Base-by-base conservation (phyloP, 331 rosid species). In the Erythrophleum ivorense region DNA sequence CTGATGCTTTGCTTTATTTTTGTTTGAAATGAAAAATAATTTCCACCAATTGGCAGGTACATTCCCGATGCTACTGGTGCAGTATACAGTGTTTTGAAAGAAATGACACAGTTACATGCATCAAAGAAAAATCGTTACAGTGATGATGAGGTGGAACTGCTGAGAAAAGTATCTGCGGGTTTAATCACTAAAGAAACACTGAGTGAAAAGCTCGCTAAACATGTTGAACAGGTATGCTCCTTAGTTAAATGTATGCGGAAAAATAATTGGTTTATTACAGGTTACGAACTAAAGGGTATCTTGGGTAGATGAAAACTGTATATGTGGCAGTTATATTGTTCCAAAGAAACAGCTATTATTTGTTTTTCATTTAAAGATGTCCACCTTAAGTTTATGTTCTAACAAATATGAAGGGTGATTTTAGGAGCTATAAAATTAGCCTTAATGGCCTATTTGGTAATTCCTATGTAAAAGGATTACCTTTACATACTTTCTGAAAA, bases 201-300 rank as follows among this genome's bases (percentile, higher is more conserved):
- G 68, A 82, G 71, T 80, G 98, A 91, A 85, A 91, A 91, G 84
- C 98, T 95, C 59, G 89, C 97, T 53, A 90, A 93, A 80, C 94
- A 93, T 87, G 98, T 95, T 84, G 96, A 90, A 77, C 94, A 95
- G 95, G 98, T 95, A 78, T 71, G 83, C 70, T 63, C 46, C 43
- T 74, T 59, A 16, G 29, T 19, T 66, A 40, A 46, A 43, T 41
- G 52, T 75, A 66, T n/a, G 76, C 49, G 34, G 13, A 63, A 21
- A 58, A 64, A 16, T 64, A 31, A 54, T 16, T 9, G 82, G 60
- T 63, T 63, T 48, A 34, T 79, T 29, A 2, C 58, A 54, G 46
- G 71, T 18, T 57, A 64, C 64, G 38, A 76, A 71, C 65, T 49
- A 38, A 77, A 79, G 77, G 81, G 49, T 76, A 84, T 75, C 73